These are phyloP conservation scores for Yarrowia galli DNA, from an alignment of 1,139 yeast species.

Conservation along the genomic window DNA sequence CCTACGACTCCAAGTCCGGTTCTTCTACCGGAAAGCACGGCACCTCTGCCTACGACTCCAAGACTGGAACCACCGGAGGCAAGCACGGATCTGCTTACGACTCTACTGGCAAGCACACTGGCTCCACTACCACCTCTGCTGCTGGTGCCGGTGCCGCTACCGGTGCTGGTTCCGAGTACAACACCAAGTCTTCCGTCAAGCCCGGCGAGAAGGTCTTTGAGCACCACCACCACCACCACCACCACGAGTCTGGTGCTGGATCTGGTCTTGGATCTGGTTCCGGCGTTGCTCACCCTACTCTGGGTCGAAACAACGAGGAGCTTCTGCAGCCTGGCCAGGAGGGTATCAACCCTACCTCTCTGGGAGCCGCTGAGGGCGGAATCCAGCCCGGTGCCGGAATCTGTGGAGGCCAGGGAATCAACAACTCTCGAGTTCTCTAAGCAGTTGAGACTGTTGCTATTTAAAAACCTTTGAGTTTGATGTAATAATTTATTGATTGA, in stretches of 20 bases:
- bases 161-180: constrained; percentile 17
- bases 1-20: constrained; percentile 2
- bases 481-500: constrained; percentile 18
- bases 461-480: constrained; percentile 5
- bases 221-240: constrained; percentile 39
- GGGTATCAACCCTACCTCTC: constrained; percentile 28
- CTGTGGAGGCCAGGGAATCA: constrained; percentile 10
- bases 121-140: constrained; percentile 11
- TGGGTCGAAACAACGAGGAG: constrained; percentile 36
- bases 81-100: constrained; percentile 6
- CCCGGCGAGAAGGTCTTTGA: constrained; percentile 33
- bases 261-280: neutral
- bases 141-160: constrained; percentile 1
- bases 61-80: constrained; percentile 7
- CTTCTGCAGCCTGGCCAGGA: constrained; percentile 23
- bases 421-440: constrained; percentile 35
- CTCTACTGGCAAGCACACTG: constrained; percentile 26
- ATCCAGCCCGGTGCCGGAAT: constrained; percentile 1
- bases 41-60: constrained; percentile 19
- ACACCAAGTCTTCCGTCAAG: constrained; percentile 27
- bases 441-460: neutral
- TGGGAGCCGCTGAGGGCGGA: constrained; percentile 14
- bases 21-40: constrained; percentile 15
- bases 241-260: constrained; percentile 6
- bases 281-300: constrained; percentile 33